These are phyloP conservation scores for Rhizoctonia solani DNA, from an alignment of 1,284 basidiomycete species.

Conservation along the genomic window DNA sequence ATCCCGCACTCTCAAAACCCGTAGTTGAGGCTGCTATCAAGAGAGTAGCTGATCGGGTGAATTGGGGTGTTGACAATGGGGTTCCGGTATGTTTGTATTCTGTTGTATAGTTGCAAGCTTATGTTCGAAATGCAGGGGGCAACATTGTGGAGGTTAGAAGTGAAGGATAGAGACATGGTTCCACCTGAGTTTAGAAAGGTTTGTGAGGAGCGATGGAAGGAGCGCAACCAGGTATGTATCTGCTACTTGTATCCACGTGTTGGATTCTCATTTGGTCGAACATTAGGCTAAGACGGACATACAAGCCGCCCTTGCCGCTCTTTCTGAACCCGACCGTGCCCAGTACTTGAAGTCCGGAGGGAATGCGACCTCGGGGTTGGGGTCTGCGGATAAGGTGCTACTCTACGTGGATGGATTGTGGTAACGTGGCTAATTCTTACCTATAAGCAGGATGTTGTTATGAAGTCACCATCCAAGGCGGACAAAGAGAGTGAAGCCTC, in stretches of 20 bases:
- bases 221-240: slow-evolving; percentile 64
- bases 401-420: background rate
- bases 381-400: slow-evolving; percentile 17
- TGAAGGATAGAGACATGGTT: slow-evolving; percentile 66
- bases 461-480: slow-evolving; percentile 18
- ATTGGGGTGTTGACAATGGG: slow-evolving; percentile 69
- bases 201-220: slow-evolving; percentile 57
- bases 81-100: slow-evolving; percentile 51
- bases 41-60: slow-evolving; percentile 62
- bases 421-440: background rate
- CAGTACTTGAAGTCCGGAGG: slow-evolving; percentile 15
- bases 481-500: slow-evolving; percentile 35
- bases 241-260: background rate
- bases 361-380: too few species aligned
- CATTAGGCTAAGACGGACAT: slow-evolving; percentile 65
- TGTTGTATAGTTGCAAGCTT: slow-evolving; percentile 10
- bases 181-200: slow-evolving; percentile 54
- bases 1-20: slow-evolving; percentile 37
- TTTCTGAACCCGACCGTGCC: slow-evolving; percentile 56
- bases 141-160: slow-evolving; percentile 89
- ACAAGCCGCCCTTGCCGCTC: slow-evolving; percentile 55
- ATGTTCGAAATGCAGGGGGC: slow-evolving; percentile 44
- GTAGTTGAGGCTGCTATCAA: slow-evolving; percentile 66
- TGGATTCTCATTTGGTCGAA: slow-evolving; percentile 33
- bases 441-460: slow-evolving; percentile 16